Evolutionary conservation across 2,329 filamentous ascomycete species (phyloP).

Genomic region (Exserohilum turcica): DNA sequence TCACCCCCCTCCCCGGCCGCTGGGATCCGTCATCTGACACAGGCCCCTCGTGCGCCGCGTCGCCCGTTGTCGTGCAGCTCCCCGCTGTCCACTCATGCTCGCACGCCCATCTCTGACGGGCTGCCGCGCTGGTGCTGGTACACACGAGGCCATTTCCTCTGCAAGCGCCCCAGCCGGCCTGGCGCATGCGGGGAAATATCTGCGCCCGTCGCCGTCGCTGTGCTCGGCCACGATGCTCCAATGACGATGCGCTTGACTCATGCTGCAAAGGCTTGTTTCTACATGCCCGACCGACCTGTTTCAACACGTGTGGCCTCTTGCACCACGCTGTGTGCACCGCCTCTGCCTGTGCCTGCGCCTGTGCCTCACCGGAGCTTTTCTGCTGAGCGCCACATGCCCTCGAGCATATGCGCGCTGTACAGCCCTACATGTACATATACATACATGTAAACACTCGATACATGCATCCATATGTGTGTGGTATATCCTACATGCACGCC

Average conservation of each 20-base stretch:
- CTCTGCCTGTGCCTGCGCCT: conserved; percentile 8
- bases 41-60: conserved; percentile 17
- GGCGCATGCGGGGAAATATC: conserved; percentile 32
- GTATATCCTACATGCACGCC: too few relatives aligned
- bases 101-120: conserved; percentile 26
- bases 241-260: too few relatives aligned
- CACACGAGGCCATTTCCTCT: conserved; percentile 24
- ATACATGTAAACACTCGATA: too few relatives aligned
- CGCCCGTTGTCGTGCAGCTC: conserved; percentile 27
- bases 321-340: conserved; percentile 11
- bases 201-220: neutral
- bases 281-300: conserved; percentile 17
- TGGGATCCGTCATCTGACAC: conserved; percentile 40
- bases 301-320: too few relatives aligned
- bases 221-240: too few relatives aligned
- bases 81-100: too few relatives aligned
- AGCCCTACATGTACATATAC: neutral
- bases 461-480: too few relatives aligned
- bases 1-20: too few relatives aligned
- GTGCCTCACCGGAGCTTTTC: neutral
- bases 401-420: neutral
- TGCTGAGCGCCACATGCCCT: neutral
- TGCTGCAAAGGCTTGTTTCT: conserved; percentile 25
- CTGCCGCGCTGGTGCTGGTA: conserved; percentile 12
- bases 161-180: conserved; percentile 39